Conservation (phyloP, 2,329 filamentous ascomycete genomes). For the Ascochyta fabae region DNA sequence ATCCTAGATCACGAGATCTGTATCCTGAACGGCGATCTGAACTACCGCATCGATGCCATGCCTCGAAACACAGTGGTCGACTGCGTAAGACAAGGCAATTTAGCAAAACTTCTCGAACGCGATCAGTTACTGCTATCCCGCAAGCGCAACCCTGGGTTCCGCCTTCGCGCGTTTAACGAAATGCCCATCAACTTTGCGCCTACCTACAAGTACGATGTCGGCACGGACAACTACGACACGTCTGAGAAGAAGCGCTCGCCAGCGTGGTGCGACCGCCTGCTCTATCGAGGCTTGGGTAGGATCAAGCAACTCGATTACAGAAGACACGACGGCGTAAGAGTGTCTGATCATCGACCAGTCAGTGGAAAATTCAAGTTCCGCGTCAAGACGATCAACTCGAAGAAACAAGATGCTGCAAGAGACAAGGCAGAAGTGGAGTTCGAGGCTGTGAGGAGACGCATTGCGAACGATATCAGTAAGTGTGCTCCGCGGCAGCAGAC, state of each 20-base stretch:
- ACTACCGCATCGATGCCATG: slow-evolving; percentile 98
- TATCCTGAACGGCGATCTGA: slow-evolving; percentile 92
- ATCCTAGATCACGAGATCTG: slow-evolving; percentile 98
- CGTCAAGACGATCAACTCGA: slow-evolving; percentile 79
- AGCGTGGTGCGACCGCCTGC: slow-evolving; percentile 92
- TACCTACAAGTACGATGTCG: slow-evolving; percentile 98
- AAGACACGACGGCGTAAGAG: slow-evolving; percentile 80
- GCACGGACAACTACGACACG: slow-evolving; percentile 90
- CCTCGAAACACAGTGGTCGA: slow-evolving; percentile 90
- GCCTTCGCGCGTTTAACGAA: slow-evolving; percentile 88
- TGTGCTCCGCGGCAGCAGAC: slow-evolving; percentile 25
- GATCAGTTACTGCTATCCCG: slow-evolving; percentile 91
- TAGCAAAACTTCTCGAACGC: slow-evolving; percentile 85
- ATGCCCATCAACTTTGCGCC: slow-evolving; percentile 89
- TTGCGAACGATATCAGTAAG: slow-evolving; percentile 79
- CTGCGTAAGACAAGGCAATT: slow-evolving; percentile 80
- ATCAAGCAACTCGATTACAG: slow-evolving; percentile 88
- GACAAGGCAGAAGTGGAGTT: slow-evolving; percentile 78
- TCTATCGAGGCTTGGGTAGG: slow-evolving; percentile 82
- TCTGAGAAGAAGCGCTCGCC: slow-evolving; percentile 94
- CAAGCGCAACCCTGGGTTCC: slow-evolving; percentile 87
- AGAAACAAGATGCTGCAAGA: slow-evolving; percentile 70
- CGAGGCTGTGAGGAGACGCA: slow-evolving; percentile 71
- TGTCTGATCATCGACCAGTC: slow-evolving; percentile 92
- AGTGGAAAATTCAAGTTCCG: slow-evolving; percentile 82